These are phyloP conservation scores for Boletus reticulatus DNA, from an alignment of 768 basidiomycete species.

Conservation along the genomic window DNA sequence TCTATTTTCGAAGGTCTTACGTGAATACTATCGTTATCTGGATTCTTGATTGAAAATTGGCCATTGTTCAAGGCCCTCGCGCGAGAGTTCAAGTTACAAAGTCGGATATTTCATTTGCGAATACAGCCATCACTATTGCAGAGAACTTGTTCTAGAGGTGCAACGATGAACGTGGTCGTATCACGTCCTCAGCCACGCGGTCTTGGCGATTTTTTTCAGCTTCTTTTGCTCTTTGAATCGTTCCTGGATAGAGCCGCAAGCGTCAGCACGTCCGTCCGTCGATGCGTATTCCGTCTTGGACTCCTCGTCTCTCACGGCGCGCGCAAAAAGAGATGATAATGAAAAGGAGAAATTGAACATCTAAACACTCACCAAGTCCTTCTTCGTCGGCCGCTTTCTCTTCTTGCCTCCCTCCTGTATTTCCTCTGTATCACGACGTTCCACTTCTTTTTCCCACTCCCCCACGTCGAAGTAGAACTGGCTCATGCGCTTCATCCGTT, in stretches of 20 bases:
- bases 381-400: slow-evolving; percentile 76
- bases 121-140: slow-evolving; percentile 1
- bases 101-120: neutral
- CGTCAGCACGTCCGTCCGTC: slow-evolving; percentile 27
- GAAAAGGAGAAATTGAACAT: slow-evolving; percentile 10
- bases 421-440: slow-evolving; percentile 41
- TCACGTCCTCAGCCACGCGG: slow-evolving; percentile 76
- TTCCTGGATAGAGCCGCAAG: slow-evolving; percentile 47
- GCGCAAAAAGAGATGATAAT: slow-evolving; percentile 16
- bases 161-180: neutral
- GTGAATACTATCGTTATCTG: too few relatives aligned
- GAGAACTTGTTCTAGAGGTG: neutral
- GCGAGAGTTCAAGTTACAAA: neutral
- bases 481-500: slow-evolving; percentile 78
- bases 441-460: slow-evolving; percentile 75
- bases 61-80: neutral
- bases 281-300: slow-evolving; percentile 17
- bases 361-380: slow-evolving; percentile 65
- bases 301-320: slow-evolving; percentile 19
- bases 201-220: slow-evolving; percentile 83
- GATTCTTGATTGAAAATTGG: too few relatives aligned
- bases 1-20: too few relatives aligned
- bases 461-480: slow-evolving; percentile 83
- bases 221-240: slow-evolving; percentile 82
- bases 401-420: slow-evolving; percentile 64